A percentile compares a stretch with the other conserved stretches of the same genome.
Evolutionary conservation across 2,329 filamentous ascomycete genomes (phyloP).

Genomic region (Calonectria hongkongensis): DNA sequence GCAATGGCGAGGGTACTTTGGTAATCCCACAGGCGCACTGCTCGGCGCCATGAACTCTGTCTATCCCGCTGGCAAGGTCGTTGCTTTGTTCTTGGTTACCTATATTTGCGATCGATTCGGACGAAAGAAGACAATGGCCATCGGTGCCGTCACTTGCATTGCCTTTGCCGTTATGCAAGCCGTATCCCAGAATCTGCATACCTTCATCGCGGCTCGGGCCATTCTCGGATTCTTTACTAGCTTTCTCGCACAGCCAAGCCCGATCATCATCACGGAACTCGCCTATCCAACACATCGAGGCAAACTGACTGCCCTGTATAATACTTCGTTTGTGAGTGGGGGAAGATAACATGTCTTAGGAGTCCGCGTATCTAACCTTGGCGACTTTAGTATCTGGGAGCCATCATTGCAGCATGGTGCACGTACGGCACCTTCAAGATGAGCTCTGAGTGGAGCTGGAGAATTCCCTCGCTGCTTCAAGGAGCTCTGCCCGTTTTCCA

Average conservation of each 20-base stretch:
- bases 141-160: conserved; percentile 54
- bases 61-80: conserved; percentile 61
- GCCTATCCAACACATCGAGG: conserved; percentile 47
- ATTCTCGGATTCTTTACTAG: conserved; percentile 26
- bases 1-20: conserved; percentile 64
- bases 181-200: conserved; percentile 45
- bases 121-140: conserved; percentile 60
- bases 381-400: conserved; percentile 33
- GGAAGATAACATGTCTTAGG: not conserved
- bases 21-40: conserved; percentile 57
- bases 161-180: conserved; percentile 47
- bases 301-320: conserved; percentile 56
- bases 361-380: conserved; percentile 51
- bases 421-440: conserved; percentile 48
- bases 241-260: conserved; percentile 29
- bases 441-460: conserved; percentile 52
- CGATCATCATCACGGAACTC: conserved; percentile 43
- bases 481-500: conserved; percentile 50
- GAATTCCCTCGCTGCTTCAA: conserved; percentile 55
- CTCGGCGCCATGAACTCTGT: conserved; percentile 62
- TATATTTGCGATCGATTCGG: conserved; percentile 63
- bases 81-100: conserved; percentile 58
- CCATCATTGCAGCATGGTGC: conserved; percentile 39
- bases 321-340: conserved; percentile 52
- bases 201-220: conserved; percentile 4